Conservation (phyloP, 192 early-diverging fungal genomes). For the Tieghemiomyces parasiticus region DNA sequence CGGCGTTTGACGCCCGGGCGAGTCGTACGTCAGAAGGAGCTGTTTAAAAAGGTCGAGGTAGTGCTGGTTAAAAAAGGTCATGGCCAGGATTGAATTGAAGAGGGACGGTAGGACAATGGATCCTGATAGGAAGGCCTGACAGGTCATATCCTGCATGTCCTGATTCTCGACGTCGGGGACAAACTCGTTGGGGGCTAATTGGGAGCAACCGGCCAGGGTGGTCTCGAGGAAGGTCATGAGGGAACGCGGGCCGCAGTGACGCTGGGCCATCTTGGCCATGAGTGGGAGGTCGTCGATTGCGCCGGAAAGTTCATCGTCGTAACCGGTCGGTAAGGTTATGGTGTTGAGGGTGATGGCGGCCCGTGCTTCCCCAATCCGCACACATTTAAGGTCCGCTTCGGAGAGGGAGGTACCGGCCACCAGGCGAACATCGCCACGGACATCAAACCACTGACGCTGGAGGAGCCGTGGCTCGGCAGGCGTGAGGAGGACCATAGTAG, state of each 20-base stretch:
- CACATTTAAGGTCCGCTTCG: slow-evolving; percentile 19
- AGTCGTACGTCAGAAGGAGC: slow-evolving; percentile 22
- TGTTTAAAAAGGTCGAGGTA: slow-evolving; percentile 25
- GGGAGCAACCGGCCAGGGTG: too few species aligned
- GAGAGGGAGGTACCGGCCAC: slow-evolving; percentile 26
- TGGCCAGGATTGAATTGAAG: slow-evolving; percentile 23
- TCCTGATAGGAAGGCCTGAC: slow-evolving; percentile 29
- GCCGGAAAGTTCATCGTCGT: not conserved
- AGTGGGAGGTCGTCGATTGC: not conserved
- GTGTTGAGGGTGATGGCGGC: slow-evolving; percentile 21
- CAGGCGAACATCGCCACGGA: slow-evolving; percentile 14
- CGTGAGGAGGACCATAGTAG: not conserved
- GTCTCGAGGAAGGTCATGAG: not conserved
- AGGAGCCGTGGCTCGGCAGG: not conserved
- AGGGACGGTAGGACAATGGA: slow-evolving; percentile 24
- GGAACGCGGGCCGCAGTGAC: not conserved
- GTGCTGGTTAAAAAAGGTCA: slow-evolving; percentile 31
- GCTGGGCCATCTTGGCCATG: not conserved
- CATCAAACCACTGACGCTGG: not conserved
- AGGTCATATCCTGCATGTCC: slow-evolving; percentile 11
- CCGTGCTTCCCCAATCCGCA: slow-evolving; percentile 18
- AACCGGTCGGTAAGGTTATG: not conserved
- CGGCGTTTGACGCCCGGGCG: too few species aligned
- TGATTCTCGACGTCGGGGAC: not conserved
- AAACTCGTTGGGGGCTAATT: not conserved